A percentile compares a stretch with the other conserved stretches of the same genome.
phyloP scores from a whole-genome alignment of 495 filamentous ascomycete species.

The Aspergillus nidulans region DNA sequence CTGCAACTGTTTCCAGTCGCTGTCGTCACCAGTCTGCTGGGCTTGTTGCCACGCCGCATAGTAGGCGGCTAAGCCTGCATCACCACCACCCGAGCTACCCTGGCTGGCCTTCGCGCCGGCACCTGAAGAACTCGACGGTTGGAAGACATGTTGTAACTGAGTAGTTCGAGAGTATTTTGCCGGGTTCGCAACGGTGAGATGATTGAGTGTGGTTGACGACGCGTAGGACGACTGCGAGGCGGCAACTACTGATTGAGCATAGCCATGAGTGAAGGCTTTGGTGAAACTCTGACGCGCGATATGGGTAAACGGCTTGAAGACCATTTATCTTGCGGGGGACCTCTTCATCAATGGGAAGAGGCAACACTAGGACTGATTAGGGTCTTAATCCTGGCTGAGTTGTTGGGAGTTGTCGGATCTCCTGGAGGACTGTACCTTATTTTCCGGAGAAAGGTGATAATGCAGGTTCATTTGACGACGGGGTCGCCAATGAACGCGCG shows the following conservation, averaged over 20 bases:
- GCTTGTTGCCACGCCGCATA: constrained; percentile 82
- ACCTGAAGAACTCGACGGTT: constrained; percentile 45
- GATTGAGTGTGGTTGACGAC: constrained; percentile 60
- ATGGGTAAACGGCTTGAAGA: constrained; percentile 76
- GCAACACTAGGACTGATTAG: constrained; percentile 31
- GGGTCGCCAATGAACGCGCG: constrained; percentile 58
- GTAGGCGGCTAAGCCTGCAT: constrained; percentile 72
- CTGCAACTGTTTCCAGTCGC: constrained; percentile 89
- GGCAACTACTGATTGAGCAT: constrained; percentile 95
- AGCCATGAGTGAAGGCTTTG: constrained; percentile 95
- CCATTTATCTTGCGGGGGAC: constrained; percentile 66
- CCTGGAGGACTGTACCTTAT: constrained; percentile 38
- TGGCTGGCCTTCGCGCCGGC: constrained; percentile 45
- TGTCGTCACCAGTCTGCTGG: constrained; percentile 63
- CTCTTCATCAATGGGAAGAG: constrained; percentile 51
- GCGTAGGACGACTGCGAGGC: constrained; percentile 87
- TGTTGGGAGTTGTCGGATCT: too few relatives aligned
- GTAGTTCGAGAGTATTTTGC: constrained; percentile 58
- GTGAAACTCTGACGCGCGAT: constrained; percentile 95
- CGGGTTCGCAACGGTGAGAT: constrained; percentile 44
- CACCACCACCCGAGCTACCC: constrained; percentile 39
- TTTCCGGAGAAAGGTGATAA: constrained; percentile 38
- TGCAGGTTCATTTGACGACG: constrained; percentile 68
- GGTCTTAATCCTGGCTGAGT: background rate
- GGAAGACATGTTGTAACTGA: constrained; percentile 74